Evolutionary conservation across 208 protist species (phyloP).

Genomic region (Leishmania arabica): DNA sequence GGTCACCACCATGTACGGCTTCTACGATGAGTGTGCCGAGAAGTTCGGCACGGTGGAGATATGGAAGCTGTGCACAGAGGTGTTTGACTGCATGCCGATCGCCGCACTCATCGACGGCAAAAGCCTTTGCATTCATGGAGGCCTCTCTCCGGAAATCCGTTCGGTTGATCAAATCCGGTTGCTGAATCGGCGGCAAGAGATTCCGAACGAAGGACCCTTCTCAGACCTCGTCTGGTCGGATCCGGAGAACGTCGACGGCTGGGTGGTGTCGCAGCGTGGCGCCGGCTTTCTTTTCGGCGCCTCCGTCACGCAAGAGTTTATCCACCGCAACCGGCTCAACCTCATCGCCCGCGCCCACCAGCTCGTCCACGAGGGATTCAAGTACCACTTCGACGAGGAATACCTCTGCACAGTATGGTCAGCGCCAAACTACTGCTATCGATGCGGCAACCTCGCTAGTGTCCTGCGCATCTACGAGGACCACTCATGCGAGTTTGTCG

Average conservation of each 20-base stretch:
- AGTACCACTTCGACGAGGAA: constrained; percentile 90
- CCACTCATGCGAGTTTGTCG: constrained; percentile 81
- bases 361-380: constrained; percentile 91
- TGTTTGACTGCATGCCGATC: constrained; percentile 99
- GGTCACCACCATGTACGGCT: constrained; percentile 91
- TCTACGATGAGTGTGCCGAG: constrained; percentile 89
- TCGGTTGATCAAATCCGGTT: constrained; percentile 85
- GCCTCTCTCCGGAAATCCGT: constrained; percentile 96
- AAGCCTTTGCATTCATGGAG: constrained; percentile 98
- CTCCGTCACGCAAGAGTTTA: constrained; percentile 77
- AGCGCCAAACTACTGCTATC: constrained; percentile 98
- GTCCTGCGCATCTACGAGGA: constrained; percentile 93
- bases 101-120: constrained; percentile 96
- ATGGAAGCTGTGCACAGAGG: constrained; percentile 98
- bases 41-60: constrained; percentile 94
- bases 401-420: constrained; percentile 96
- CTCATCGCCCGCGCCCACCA: constrained; percentile 91
- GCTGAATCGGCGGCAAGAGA: constrained; percentile 83
- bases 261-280: constrained; percentile 80
- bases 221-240: constrained; percentile 92
- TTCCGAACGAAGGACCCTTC: constrained; percentile 87
- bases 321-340: constrained; percentile 81
- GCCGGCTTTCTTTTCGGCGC: constrained; percentile 89
- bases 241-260: constrained; percentile 84
- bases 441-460: constrained; percentile 95